Evolutionary conservation across 805 yeast genomes (phyloP), one percentile per base, ranked within the genome.

Genomic region (Ogataea angusta): DNA sequence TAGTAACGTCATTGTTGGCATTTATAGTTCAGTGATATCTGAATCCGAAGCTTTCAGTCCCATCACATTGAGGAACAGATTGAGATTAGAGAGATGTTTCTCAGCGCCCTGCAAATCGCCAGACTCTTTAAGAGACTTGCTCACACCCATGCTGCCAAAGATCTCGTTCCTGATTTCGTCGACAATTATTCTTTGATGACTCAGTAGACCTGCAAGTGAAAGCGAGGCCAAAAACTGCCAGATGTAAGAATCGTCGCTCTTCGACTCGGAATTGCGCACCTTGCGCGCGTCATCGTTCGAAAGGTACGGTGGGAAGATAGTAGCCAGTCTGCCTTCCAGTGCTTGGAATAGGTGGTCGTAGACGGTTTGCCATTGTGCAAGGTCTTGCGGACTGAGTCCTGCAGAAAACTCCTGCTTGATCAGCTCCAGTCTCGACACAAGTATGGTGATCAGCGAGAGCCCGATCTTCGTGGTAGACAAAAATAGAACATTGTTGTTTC

Each of bases 191-290:
- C 96, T 78, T 73, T 91, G 97, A 59, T 90, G 96, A 54, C 83
- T 83, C 53, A 86, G 68, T 59, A 85, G 82, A 49, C 97, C 96
- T 46, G 96, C 91, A 48, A 91, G 70, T 0, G 98, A 91, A 46
- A 91, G 73, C 10, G 96, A 84, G 16, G 99, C 99, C 63, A 91
- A 75, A 59, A 91, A 90, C 67, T 91, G 97, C 99, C 99, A 91
- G 36, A 88, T 88, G 57, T 90, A 89, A 26, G 89, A 77, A 49
- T 82, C 89, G 55, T 84, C 91, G n/a, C 48, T 61, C n/a, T 33
- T 31, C 9, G 57, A 48, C 16, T 46, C 48, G 38, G 69, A 68
- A 28, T 61, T 60, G 29, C 66, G 69, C 36, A 66, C 70, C 36
- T 47, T 51, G 31, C 41, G 51, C 12, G 35, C 37, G 19, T 56